Base-by-base conservation (phyloP, 73 alveolate species). In the Paramecium bursaria region DNA sequence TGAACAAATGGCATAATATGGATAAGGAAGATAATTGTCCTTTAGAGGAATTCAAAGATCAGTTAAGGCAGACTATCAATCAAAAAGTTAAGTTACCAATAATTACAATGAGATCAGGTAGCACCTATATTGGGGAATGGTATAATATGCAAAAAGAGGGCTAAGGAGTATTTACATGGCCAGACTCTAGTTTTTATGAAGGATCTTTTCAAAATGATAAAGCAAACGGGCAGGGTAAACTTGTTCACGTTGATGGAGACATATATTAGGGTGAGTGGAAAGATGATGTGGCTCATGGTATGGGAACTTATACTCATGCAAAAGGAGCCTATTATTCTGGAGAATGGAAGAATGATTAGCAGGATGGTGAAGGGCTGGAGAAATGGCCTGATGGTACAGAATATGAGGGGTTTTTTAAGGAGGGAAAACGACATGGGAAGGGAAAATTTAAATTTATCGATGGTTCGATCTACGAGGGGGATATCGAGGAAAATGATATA, bases 171-270 rank as follows among this genome's bases (percentile, higher is more conserved):
- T 74, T 86, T 27, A 76, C 74, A 27, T 90, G 93, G 93, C 86
- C 87, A 7, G 92, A 92, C 50, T 91, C 88, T 4, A 48, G 88
- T 46, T 35, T 50, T 47, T 93, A 91, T 48, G 94, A 86, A 9
- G 99, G 99, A 15, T 48, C 60, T 53, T 95, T 96, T 96, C 51
- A 11, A 14, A 60, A 93, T 0, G 95, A 95, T 86, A 94, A 95
- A 77, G 95, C 95, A 30, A 74, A 91, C 82, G 99, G 99, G 19
- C 87, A 73, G 75, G 99, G 99, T 1, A 87, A 79, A 87, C 87
- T 93, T 47, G 88, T 50, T 21, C 95, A 82, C 77, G 95, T 94
- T 25, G 93, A 88, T 61, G 93, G 94, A 2, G 95, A 86, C 47
- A 15, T 79, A n/a, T 92, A 92, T 50, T 90, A 90, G 30, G 97